Conservation (phyloP, 148 eudicot species). For the Chenopodium quinoa region DNA sequence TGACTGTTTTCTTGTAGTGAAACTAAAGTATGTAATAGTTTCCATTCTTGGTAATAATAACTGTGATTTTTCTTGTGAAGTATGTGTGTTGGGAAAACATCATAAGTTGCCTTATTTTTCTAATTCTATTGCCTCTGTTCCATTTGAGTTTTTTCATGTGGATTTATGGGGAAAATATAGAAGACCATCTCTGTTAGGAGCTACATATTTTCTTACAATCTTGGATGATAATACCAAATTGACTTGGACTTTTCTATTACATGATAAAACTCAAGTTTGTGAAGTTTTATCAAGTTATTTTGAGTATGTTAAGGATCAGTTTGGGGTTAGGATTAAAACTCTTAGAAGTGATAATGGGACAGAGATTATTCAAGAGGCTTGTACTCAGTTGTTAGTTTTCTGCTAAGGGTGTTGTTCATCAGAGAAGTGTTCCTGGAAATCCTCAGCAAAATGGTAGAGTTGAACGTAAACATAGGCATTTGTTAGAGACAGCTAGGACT, state of each 20-base stretch:
- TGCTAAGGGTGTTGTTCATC: background rate
- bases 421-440: background rate
- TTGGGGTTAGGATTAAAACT: background rate
- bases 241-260: background rate
- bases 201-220: background rate
- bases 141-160: background rate
- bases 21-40: too few species aligned
- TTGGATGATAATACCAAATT: background rate
- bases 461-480: too few species aligned
- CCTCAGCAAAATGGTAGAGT: background rate
- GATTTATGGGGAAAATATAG: background rate
- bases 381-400: background rate
- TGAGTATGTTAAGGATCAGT: background rate
- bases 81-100: background rate
- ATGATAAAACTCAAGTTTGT: background rate
- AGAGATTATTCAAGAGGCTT: background rate
- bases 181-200: background rate
- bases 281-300: background rate
- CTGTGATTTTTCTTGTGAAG: background rate
- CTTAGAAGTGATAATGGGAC: slow-evolving; percentile 3
- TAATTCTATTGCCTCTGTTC: background rate
- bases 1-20: too few species aligned
- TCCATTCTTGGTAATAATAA: too few species aligned
- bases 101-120: background rate
- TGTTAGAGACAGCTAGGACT: too few species aligned